Percentiles rank a stretch among this genome's conserved stretches.
These are phyloP conservation scores for Zymoseptoria brevis DNA, from an alignment of 2,329 filamentous ascomycete species.

Conservation along the genomic window DNA sequence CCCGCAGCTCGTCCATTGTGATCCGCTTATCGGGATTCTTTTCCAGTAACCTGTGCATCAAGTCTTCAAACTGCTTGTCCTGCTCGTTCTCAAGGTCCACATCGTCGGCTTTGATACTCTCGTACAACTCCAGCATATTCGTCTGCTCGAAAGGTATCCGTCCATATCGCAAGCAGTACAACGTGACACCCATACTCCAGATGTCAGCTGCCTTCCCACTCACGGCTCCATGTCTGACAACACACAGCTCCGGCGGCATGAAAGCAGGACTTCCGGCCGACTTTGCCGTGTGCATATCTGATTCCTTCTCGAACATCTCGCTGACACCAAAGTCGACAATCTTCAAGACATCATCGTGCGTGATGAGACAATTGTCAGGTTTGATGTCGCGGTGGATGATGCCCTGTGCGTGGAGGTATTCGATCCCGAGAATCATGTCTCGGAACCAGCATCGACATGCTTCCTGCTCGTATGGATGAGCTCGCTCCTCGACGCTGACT, in stretches of 20 bases:
- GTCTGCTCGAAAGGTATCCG: slow-evolving; percentile 75
- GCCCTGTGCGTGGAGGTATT: slow-evolving; percentile 90
- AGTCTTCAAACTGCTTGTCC: slow-evolving; percentile 61
- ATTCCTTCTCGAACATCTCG: slow-evolving; percentile 90
- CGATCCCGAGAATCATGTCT: slow-evolving; percentile 87
- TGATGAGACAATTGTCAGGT: slow-evolving; percentile 88
- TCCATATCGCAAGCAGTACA: slow-evolving; percentile 89
- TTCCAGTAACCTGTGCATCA: slow-evolving; percentile 67
- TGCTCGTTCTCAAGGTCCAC: slow-evolving; percentile 55
- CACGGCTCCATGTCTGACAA: slow-evolving; percentile 75
- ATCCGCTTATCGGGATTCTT: slow-evolving; percentile 82
- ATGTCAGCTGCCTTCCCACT: slow-evolving; percentile 88
- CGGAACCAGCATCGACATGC: slow-evolving; percentile 86
- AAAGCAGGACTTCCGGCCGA: slow-evolving; percentile 93
- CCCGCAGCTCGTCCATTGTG: slow-evolving; percentile 70
- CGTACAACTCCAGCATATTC: slow-evolving; percentile 77
- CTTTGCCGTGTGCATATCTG: slow-evolving; percentile 83
- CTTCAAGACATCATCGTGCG: slow-evolving; percentile 86
- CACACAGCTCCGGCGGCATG: slow-evolving; percentile 84
- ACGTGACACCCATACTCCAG: slow-evolving; percentile 95
- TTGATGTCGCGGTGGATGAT: slow-evolving; percentile 97
- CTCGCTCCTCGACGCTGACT: slow-evolving; percentile 75
- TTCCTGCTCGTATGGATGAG: slow-evolving; percentile 75
- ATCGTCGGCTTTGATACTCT: slow-evolving; percentile 70
- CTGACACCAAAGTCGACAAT: slow-evolving; percentile 98